Base-by-base conservation (phyloP, 1,284 basidiomycete genomes). In the Ceratobasidium sp. region DNA sequence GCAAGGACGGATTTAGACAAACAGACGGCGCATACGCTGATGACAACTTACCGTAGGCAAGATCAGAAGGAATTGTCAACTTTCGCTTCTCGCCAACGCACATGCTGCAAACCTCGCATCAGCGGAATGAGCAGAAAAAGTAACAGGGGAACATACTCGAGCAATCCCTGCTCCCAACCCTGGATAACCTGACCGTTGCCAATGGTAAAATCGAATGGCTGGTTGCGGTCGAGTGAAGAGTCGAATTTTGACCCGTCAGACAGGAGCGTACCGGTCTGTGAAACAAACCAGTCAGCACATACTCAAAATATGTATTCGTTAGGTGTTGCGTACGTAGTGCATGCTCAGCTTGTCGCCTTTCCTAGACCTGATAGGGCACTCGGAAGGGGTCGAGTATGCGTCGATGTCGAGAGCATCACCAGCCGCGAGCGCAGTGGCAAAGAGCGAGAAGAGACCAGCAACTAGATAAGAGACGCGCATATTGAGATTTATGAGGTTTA, bases 61-160 rank as follows among this genome's bases (percentile, higher is more conserved):
- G 80, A 57, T 82, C 72, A 13, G 91, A 77, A 17, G 94, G 94
- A 73, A 95, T 95, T 20, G 89, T 93, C 72, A 98, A 85, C n/a
- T 85, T 92, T 52, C 96, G 89, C 83, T 94, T 95, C 82, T 98
- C 96, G 70, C 87, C 84, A 38, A 92, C 77, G 78, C 96, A 98
- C 91, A 97, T 96, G 75, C 89, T 79, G 31, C 17, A 47, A 42
- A 31, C n/a, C n/a, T n/a, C n/a, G 7, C 22, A 35, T 13, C 12
- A n/a, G 31, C 1, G 12, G 13, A 5, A 43, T 15, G 20, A 35
- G 42, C 12, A 7, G 13, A 32, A 12, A 29, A 5, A 27, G 8
- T 6, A 52, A 22, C 38, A 45, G 42, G 5, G 2, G 17, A 3
- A 15, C 15, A 52, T 45, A 75, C 74, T 73, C 90, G 55, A 84